phyloP scores from a whole-genome alignment of 108 stramenopile species.

The Pseudonitzschia multistriata region DNA sequence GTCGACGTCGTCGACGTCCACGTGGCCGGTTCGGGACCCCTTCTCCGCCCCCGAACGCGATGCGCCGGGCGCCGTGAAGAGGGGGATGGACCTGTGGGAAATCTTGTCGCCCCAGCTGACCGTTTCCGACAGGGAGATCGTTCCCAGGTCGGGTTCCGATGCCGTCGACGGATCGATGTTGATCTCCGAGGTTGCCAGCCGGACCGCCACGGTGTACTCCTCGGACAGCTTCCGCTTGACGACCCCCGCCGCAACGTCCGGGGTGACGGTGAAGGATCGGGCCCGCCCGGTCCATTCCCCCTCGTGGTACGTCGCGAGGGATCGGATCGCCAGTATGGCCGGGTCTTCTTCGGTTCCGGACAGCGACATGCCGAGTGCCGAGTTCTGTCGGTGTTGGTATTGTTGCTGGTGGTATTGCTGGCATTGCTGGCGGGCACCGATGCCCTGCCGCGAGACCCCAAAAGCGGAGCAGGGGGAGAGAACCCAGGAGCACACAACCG shows the following conservation, averaged over 20 bases:
- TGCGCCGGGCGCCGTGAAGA: not conserved
- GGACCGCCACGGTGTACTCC: slow-evolving; percentile 50
- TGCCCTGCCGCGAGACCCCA: not conserved
- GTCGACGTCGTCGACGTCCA: slow-evolving; percentile 82
- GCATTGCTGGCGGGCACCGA: not conserved
- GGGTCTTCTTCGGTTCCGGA: slow-evolving; percentile 24
- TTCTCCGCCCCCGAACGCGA: not conserved
- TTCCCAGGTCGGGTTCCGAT: slow-evolving; percentile 6
- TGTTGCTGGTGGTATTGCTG: not conserved
- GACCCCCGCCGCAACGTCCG: slow-evolving; percentile 72
- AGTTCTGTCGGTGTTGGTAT: not conserved
- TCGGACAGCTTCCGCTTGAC: slow-evolving; percentile 46
- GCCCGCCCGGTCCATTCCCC: slow-evolving; percentile 58
- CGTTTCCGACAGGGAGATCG: slow-evolving; percentile 40
- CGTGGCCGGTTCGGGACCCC: slow-evolving; percentile 36
- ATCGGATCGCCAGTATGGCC: slow-evolving; percentile 36
- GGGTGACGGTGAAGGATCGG: slow-evolving; percentile 58
- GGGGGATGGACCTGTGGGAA: slow-evolving; percentile 1
- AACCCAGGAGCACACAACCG: not conserved
- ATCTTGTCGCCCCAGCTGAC: slow-evolving; percentile 40
- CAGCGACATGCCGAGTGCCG: not conserved
- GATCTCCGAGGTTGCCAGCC: slow-evolving; percentile 38
- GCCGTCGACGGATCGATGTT: not conserved
- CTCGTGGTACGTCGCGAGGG: slow-evolving; percentile 45
- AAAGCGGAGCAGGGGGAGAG: slow-evolving; percentile 1